Evolutionary conservation across 106 monocot species (phyloP), one percentile per base, ranked within the genome.

Genomic region (Posidonia australis): DNA sequence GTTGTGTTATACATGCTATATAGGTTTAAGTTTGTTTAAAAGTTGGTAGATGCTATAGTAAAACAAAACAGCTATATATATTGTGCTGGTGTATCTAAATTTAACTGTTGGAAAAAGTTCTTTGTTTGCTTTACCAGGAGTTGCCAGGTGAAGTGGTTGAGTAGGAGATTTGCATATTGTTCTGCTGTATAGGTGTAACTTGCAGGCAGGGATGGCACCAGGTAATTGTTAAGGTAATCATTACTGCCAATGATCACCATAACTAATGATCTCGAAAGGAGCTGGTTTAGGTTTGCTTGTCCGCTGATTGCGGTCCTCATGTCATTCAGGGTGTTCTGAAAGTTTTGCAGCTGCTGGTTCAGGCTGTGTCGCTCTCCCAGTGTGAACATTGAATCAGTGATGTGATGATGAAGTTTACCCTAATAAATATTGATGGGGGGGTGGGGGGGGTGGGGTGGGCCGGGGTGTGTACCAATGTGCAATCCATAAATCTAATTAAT

Each of bases 261-360:
- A 13, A 30, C 13, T 6, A 59, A 16, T 17, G 82, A 82, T 32
- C 52, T 85, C 0, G 61, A 74, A 0, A 89, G 68, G 47, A 72
- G 76, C 17, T 78, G 48, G 62, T 28, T 73, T 28, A 78, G 63
- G 44, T 68, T 67, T 6, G 41, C 54, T 17, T 63, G 67, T n/a
- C 62, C 60, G 21, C 65, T 66, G 10, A 78, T 10, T 1, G 65
- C 41, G 10, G 25, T 10, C 63, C 64, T 79, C 7, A 89, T 43
- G 9, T 82, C 75, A 68, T 80, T 78, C 66, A 89, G 63, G 75
- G 69, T 80, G 43, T 10, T 68, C 70, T 78, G 24, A 9, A 89
- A 82, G 77, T 89, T 79, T 1, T 72, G 61, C 18, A 89, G 77
- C 66, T 89, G 84, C 27, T 84, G 82, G 46, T 54, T 73, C 28